phyloP scores from a whole-genome alignment of 2,329 filamentous ascomycete species.

The Trichoderma asperellum region DNA sequence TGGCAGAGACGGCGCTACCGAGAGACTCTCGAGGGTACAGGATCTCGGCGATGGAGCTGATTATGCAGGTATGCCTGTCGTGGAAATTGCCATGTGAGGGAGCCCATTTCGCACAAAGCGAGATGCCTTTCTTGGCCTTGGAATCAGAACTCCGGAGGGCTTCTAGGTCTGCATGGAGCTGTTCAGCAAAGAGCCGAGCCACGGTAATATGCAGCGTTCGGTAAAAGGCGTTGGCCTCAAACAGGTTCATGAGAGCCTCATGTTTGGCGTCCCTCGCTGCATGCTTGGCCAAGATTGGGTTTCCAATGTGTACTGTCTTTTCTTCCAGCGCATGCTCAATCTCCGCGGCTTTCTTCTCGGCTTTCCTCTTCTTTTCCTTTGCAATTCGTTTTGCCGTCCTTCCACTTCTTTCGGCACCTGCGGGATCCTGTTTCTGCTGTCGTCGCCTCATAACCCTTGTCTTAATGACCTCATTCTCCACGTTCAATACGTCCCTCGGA shows the following conservation, averaged over 20 bases:
- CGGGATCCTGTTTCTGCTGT: background rate
- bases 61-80: constrained; percentile 61
- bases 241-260: constrained; percentile 44
- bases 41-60: constrained; percentile 61
- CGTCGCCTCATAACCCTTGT: background rate
- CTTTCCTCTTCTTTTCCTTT: background rate
- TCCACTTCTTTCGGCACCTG: background rate
- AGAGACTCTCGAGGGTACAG: constrained; percentile 47
- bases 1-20: constrained; percentile 39
- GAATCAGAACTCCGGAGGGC: constrained; percentile 47
- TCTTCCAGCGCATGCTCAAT: background rate
- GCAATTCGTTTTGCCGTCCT: background rate
- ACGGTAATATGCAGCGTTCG: constrained; percentile 56
- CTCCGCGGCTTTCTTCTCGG: background rate
- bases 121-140: constrained; percentile 51
- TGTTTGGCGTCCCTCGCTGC: constrained; percentile 45
- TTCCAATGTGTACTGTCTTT: constrained; percentile 5
- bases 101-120: constrained; percentile 64
- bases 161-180: constrained; percentile 53
- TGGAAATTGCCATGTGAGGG: constrained; percentile 59
- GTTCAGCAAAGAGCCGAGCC: constrained; percentile 59
- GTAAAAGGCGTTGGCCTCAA: constrained; percentile 52
- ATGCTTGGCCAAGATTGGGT: constrained; percentile 36
- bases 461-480: constrained; percentile 37
- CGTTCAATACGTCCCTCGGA: constrained; percentile 48